phyloP scores from a whole-genome alignment of 768 basidiomycete species.

The Brasilioporus rufonigricans region DNA sequence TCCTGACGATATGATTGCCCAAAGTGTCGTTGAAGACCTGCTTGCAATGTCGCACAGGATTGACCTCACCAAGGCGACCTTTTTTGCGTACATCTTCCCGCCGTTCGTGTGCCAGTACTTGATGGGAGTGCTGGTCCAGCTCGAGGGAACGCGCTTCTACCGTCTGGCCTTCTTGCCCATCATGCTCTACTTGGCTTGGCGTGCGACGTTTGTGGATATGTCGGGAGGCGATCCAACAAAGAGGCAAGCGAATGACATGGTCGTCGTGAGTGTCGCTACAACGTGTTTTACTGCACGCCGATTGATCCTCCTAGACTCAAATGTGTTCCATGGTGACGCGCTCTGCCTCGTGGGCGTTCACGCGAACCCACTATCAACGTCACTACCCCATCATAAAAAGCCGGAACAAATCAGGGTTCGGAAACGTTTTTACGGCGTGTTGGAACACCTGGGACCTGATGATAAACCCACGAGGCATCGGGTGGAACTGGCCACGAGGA shows the following conservation, averaged over 20 bases:
- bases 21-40: neutral
- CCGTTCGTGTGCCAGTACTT: neutral
- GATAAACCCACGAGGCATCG: neutral
- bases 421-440: neutral
- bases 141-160: neutral
- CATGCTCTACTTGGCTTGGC: neutral
- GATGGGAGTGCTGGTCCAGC: neutral
- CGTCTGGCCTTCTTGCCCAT: neutral
- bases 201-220: neutral
- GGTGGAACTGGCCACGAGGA: neutral
- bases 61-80: neutral
- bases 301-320: neutral
- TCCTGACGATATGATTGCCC: neutral
- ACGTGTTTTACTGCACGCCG: neutral
- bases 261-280: neutral
- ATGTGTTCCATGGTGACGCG: neutral
- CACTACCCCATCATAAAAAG: neutral
- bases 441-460: neutral
- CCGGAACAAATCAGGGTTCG: neutral
- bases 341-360: neutral
- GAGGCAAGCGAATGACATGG: neutral
- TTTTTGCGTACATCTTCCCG: neutral
- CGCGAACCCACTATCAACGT: neutral
- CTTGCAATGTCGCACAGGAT: neutral
- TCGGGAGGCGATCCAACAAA: neutral